Percentiles rank a stretch among this genome's conserved stretches.
phyloP scores from a whole-genome alignment of 768 basidiomycete genomes.

The Daedaleopsis sinensis region DNA sequence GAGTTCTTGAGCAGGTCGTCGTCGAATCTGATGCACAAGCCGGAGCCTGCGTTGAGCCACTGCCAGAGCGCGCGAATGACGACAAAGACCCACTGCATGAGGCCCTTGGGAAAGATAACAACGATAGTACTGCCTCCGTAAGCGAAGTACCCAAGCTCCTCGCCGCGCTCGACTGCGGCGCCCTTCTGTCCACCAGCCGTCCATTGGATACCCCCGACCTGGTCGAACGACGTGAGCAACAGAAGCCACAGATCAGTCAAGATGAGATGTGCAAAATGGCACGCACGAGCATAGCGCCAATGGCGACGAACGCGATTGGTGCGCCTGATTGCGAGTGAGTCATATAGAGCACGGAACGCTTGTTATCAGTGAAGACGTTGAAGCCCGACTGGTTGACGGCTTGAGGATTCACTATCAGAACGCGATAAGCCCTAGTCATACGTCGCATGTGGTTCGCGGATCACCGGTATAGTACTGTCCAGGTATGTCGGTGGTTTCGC shows the following conservation, averaged over 20 bases:
- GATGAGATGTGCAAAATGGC: background rate
- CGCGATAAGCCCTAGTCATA: background rate
- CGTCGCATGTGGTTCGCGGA: slow-evolving; percentile 6
- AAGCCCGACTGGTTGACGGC: slow-evolving; percentile 69
- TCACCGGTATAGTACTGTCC: slow-evolving; percentile 66
- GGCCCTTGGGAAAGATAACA: slow-evolving; percentile 56
- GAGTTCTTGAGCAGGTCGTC: slow-evolving; percentile 63
- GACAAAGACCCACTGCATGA: slow-evolving; percentile 41
- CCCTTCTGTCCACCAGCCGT: slow-evolving; percentile 54
- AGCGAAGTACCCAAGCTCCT: slow-evolving; percentile 67
- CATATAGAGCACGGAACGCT: slow-evolving; percentile 57
- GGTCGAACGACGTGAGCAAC: background rate
- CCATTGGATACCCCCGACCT: slow-evolving; percentile 70
- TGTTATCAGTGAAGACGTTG: slow-evolving; percentile 68
- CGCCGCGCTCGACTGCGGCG: slow-evolving; percentile 59
- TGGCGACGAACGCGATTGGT: slow-evolving; percentile 68
- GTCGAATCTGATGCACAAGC: slow-evolving; percentile 47
- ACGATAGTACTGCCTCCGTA: slow-evolving; percentile 82
- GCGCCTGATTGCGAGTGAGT: slow-evolving; percentile 48
- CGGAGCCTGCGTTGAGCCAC: background rate
- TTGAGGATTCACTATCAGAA: slow-evolving; percentile 66
- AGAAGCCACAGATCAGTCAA: background rate
- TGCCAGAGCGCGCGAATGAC: background rate
- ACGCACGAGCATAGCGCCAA: slow-evolving; percentile 74
- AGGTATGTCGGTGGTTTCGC: slow-evolving; percentile 46